A percentile compares a stretch with the other conserved stretches of the same genome.
Conservation (phyloP, 768 basidiomycete genomes). For the Panus rudis region DNA sequence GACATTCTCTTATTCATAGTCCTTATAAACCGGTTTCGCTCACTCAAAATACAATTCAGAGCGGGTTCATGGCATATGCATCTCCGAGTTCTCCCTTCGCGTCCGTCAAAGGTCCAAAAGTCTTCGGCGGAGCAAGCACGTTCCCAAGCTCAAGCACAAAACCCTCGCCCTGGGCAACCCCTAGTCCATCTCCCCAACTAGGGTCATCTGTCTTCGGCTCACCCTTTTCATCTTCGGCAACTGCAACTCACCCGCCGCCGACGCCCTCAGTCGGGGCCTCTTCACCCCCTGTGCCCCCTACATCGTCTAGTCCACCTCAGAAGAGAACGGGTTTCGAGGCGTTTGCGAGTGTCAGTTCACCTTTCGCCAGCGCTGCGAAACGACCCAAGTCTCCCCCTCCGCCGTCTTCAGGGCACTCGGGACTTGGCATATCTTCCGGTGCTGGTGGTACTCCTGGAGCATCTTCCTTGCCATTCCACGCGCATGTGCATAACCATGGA, state of each 20-base stretch:
- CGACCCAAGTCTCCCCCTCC: constrained; percentile 50
- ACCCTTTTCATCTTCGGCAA: not conserved
- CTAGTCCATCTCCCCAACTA: not conserved
- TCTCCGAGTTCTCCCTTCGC: constrained; percentile 70
- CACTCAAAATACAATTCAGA: constrained; percentile 27
- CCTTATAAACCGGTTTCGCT: not conserved
- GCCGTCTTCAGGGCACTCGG: constrained; percentile 6
- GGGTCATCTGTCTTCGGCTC: constrained; percentile 2
- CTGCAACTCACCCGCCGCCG: not conserved
- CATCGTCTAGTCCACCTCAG: constrained; percentile 18
- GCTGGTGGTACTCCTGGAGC: too few species aligned
- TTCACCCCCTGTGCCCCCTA: constrained; percentile 5
- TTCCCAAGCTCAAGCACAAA: constrained; percentile 11
- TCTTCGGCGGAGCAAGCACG: constrained; percentile 15
- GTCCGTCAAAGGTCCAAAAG: constrained; percentile 60
- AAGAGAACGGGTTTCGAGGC: constrained; percentile 55
- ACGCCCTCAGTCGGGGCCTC: not conserved
- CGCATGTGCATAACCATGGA: not conserved
- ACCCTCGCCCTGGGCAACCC: constrained; percentile 18
- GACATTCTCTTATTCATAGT: too few species aligned
- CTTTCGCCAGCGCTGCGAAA: constrained; percentile 37
- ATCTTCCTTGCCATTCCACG: not conserved
- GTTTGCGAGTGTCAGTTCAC: constrained; percentile 44
- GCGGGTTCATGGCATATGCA: constrained; percentile 78
- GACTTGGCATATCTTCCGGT: too few species aligned